Percentiles rank a stretch among this genome's conserved stretches.
Conservation (phyloP, 139 green algal genomes). For the Volvox africanus region DNA sequence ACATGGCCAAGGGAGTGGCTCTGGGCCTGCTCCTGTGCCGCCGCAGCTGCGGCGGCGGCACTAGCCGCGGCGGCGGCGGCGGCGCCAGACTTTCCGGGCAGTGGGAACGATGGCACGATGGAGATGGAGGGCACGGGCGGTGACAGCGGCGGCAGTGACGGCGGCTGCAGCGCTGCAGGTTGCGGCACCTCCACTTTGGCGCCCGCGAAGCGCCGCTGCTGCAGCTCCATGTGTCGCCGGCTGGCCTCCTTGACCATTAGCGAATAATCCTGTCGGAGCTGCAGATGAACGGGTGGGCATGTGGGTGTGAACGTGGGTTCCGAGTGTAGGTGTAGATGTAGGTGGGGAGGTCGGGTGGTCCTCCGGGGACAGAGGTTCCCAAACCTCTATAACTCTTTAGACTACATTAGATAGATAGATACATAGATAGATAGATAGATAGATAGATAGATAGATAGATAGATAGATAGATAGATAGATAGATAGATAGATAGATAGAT, state of each 20-base stretch:
- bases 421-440: too few species aligned
- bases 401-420: too few species aligned
- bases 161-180: not conserved
- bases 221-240: conserved; percentile 45
- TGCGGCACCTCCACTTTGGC: conserved; percentile 33
- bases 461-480: too few species aligned
- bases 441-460: too few species aligned
- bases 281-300: not conserved
- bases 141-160: conserved; percentile 5
- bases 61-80: not conserved
- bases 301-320: not conserved
- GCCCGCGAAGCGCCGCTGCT: conserved; percentile 41
- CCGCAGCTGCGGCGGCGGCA: not conserved
- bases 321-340: too few species aligned
- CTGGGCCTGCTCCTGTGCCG: conserved; percentile 9
- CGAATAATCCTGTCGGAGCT: conserved; percentile 27
- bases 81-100: not conserved
- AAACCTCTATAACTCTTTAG: too few species aligned
- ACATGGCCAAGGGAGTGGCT: conserved; percentile 31
- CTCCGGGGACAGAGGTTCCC: too few species aligned
- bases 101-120: not conserved
- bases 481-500: too few species aligned
- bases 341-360: too few species aligned
- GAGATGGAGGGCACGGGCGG: not conserved
- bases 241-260: conserved; percentile 41